Evolutionary conservation across 2,329 filamentous ascomycete species (phyloP).

Genomic region (Didymellaceae sp.): DNA sequence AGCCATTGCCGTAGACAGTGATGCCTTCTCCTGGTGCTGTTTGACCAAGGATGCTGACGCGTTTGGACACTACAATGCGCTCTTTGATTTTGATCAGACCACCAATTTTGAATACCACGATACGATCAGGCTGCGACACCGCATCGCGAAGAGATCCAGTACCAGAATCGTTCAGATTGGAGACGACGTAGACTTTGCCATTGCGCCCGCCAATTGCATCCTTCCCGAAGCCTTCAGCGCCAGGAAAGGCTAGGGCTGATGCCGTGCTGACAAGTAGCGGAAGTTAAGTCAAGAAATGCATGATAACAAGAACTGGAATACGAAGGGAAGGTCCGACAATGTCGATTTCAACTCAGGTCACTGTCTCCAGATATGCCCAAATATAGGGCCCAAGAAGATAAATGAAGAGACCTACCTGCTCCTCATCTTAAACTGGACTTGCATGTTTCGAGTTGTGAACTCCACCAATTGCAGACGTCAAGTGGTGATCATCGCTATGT

Average conservation of each 20-base stretch:
- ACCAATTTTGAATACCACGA: conserved; percentile 59
- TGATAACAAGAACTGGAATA: conserved; percentile 1
- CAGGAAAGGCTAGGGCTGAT: conserved; percentile 54
- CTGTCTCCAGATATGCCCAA: no score
- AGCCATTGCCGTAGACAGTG: conserved; percentile 62
- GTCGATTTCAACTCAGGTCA: no score
- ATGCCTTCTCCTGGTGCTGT: conserved; percentile 59
- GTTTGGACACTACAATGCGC: conserved; percentile 57
- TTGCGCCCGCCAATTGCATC: conserved; percentile 56
- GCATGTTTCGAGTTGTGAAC: no score
- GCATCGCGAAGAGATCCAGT: conserved; percentile 59
- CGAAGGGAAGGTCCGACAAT: neutral
- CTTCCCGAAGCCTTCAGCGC: conserved; percentile 59
- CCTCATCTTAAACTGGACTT: no score
- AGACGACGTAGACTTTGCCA: conserved; percentile 58
- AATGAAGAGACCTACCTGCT: no score
- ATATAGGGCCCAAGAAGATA: no score
- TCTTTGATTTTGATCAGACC: conserved; percentile 58
- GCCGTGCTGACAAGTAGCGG: conserved; percentile 26
- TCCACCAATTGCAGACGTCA: no score
- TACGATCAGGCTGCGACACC: conserved; percentile 56
- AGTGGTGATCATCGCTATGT: conserved; percentile 9
- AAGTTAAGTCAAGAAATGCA: conserved; percentile 25
- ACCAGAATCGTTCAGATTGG: conserved; percentile 57
- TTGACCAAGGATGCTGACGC: conserved; percentile 59